A percentile compares a stretch with the other conserved stretches of the same genome.
Evolutionary conservation across 176 grass and related monocot species (phyloP).

Genomic region (Lolium multiflorum): DNA sequence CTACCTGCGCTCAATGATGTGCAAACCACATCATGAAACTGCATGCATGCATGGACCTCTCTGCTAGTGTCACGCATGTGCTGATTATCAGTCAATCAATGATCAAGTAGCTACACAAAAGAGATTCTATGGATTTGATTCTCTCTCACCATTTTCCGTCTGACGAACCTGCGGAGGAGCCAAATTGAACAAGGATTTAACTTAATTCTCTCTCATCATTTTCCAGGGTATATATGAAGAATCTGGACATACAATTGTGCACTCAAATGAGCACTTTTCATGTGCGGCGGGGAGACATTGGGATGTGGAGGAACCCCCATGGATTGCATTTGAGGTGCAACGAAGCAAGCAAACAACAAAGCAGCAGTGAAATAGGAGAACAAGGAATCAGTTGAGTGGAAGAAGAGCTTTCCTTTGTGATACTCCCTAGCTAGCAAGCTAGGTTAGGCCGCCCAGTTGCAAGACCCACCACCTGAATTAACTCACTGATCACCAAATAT

Average conservation of each 20-base stretch:
- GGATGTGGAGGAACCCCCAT: slow-evolving; percentile 34
- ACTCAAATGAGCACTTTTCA: neutral
- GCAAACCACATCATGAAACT: neutral
- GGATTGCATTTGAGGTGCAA: neutral
- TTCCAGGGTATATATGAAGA: neutral
- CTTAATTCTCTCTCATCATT: neutral
- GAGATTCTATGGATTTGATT: neutral
- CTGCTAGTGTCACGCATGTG: neutral
- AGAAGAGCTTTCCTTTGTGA: slow-evolving; percentile 17
- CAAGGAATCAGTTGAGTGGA: slow-evolving; percentile 36
- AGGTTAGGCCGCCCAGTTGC: too few relatives aligned
- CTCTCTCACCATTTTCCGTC: neutral
- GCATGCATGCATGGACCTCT: neutral
- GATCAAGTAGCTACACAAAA: neutral
- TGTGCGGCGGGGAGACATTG: neutral
- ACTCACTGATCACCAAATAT: too few relatives aligned
- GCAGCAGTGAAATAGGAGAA: too few relatives aligned
- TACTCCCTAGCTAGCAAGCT: too few relatives aligned
- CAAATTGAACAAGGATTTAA: neutral
- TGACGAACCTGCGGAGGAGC: neutral
- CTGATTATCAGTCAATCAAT: neutral
- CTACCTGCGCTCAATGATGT: neutral
- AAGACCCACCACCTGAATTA: too few relatives aligned
- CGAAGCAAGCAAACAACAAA: too few relatives aligned
- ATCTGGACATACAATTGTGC: neutral